Conservation (phyloP, 192 early-diverging fungal genomes). For the Linnemannia exigua region DNA sequence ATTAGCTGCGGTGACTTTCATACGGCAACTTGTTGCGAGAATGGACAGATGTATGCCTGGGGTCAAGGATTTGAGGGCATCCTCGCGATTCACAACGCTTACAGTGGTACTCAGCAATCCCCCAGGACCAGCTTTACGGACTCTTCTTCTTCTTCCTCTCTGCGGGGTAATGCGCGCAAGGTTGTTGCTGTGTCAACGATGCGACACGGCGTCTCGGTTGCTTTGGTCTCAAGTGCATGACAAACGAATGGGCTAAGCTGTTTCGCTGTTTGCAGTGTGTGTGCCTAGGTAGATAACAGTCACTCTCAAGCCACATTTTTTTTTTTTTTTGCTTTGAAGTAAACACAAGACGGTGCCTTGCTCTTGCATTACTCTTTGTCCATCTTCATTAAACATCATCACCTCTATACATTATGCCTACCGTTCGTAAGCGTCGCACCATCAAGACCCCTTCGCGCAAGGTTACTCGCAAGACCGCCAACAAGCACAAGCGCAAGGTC, state of each 20-base stretch:
- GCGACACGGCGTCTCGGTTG: slow-evolving; percentile 25
- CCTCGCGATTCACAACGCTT: slow-evolving; percentile 18
- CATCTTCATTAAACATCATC: not conserved
- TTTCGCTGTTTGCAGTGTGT: too few relatives aligned
- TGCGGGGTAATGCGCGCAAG: not conserved
- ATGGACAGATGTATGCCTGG: slow-evolving; percentile 42
- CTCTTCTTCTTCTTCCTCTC: not conserved
- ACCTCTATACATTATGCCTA: slow-evolving; percentile 57
- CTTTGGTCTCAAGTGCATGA: slow-evolving; percentile 12
- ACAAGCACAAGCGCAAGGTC: slow-evolving; percentile 73
- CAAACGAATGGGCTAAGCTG: not conserved
- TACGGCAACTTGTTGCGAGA: slow-evolving; percentile 32
- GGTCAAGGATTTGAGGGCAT: slow-evolving; percentile 37
- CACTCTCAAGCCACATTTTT: slow-evolving; percentile 8
- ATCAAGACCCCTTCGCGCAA: slow-evolving; percentile 73
- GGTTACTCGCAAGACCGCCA: slow-evolving; percentile 71
- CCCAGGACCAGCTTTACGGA: not conserved
- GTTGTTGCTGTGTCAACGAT: slow-evolving; percentile 32
- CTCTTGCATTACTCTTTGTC: not conserved
- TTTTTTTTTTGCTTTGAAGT: slow-evolving; percentile 11
- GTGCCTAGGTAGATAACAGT: not conserved
- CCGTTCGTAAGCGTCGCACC: slow-evolving; percentile 77
- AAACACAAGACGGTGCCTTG: not conserved
- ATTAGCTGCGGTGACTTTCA: slow-evolving; percentile 47
- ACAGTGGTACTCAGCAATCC: not conserved